Percentiles rank a stretch among this genome's conserved stretches.
Conservation (phyloP, 2,329 filamentous ascomycete species). For the Aureobasidium sp. region DNA sequence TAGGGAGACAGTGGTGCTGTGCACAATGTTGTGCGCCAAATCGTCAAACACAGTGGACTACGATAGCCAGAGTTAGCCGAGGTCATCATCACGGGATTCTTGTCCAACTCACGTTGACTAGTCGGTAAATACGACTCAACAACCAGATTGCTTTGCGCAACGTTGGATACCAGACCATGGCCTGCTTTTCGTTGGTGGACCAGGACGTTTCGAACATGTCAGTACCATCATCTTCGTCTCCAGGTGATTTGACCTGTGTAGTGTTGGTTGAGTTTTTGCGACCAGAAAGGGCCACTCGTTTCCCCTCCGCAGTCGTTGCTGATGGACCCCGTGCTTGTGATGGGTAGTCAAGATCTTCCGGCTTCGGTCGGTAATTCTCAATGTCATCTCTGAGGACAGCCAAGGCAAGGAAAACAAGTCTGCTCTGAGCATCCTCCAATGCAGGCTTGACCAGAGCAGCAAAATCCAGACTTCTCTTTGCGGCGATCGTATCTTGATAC, state of each 20-base stretch:
- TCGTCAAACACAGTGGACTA: constrained; percentile 64
- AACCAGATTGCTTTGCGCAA: constrained; percentile 61
- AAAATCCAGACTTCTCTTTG: constrained; percentile 48
- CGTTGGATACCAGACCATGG: constrained; percentile 58
- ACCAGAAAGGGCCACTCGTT: constrained; percentile 45
- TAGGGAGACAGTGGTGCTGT: constrained; percentile 80
- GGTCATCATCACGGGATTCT: constrained; percentile 16
- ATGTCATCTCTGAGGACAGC: constrained; percentile 59
- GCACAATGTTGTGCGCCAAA: constrained; percentile 73
- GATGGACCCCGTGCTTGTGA: constrained; percentile 28
- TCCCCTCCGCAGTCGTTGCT: constrained; percentile 23
- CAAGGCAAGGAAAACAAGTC: constrained; percentile 59
- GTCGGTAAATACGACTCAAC: constrained; percentile 60
- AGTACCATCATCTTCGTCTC: constrained; percentile 45
- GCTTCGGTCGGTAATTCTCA: constrained; percentile 57
- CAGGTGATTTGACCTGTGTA: constrained; percentile 42
- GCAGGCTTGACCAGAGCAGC: constrained; percentile 55
- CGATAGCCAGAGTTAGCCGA: constrained; percentile 20
- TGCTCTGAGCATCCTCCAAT: constrained; percentile 60
- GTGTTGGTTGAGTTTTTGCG: constrained; percentile 34
- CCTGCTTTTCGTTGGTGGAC: constrained; percentile 37
- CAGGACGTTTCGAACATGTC: constrained; percentile 41
- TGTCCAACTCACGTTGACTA: constrained; percentile 53
- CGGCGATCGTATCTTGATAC: constrained; percentile 44
- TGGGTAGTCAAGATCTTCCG: constrained; percentile 60